A percentile compares a stretch with the other conserved stretches of the same genome.
Evolutionary conservation across 257 asterid genomes (phyloP).

Genomic region (Solanum chmielewskii): DNA sequence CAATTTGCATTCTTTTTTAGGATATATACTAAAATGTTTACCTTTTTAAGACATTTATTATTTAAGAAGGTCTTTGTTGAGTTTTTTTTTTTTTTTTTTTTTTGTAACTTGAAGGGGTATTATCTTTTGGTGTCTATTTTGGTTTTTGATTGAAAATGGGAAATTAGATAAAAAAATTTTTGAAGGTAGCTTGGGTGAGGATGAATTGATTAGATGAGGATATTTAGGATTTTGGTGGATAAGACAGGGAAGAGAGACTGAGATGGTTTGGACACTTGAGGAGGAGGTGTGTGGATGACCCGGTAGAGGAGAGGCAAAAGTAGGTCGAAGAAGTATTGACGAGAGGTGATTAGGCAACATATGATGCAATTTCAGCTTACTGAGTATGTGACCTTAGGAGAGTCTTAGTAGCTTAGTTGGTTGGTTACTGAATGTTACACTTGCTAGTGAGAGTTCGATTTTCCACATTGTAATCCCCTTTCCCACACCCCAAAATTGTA

Average conservation of each 20-base stretch:
- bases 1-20: neutral
- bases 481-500: neutral
- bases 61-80: slow-evolving; percentile 12
- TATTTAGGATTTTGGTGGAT: neutral
- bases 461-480: too few species aligned
- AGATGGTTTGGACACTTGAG: neutral
- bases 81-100: neutral
- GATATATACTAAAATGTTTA: neutral
- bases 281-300: neutral
- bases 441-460: too few species aligned
- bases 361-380: neutral
- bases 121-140: neutral
- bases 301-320: neutral
- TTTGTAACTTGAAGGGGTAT: neutral
- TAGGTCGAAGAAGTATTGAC: neutral
- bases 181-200: neutral
- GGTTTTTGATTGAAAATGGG: neutral
- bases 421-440: too few species aligned
- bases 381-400: neutral
- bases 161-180: neutral
- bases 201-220: neutral
- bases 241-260: neutral
- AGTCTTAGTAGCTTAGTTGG: too few species aligned
- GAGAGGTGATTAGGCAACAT: neutral
- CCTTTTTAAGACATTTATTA: neutral